phyloP scores from a whole-genome alignment of 2,329 filamentous ascomycete species.

The Exophiala oligosperma region DNA sequence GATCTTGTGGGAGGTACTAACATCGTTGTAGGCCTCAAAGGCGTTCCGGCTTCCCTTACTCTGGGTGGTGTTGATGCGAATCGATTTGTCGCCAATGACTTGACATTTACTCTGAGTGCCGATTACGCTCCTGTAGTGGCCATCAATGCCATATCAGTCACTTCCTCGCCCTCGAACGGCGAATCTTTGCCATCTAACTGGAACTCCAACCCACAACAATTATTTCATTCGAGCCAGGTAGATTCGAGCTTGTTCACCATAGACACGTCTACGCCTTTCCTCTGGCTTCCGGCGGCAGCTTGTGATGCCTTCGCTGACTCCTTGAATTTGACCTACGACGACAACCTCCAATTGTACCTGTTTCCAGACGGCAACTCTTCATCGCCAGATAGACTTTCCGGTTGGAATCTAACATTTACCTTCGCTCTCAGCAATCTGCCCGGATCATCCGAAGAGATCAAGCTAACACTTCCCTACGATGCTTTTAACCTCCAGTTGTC shows the following conservation, averaged over 20 bases:
- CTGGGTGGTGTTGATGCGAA: conserved; percentile 37
- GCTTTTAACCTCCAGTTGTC: conserved; percentile 41
- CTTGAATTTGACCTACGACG: conserved; percentile 39
- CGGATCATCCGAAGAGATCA: conserved; percentile 29
- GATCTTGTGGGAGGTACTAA: no score
- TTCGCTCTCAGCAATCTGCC: conserved; percentile 38
- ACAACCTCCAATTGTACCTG: conserved; percentile 37
- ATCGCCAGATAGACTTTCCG: conserved; percentile 31
- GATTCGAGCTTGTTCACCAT: conserved; percentile 34
- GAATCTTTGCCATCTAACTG: conserved; percentile 23
- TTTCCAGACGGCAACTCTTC: conserved; percentile 24
- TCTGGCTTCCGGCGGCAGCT: conserved; percentile 40
- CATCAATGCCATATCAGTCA: conserved; percentile 32
- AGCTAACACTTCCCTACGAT: conserved; percentile 40
- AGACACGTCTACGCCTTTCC: conserved; percentile 42
- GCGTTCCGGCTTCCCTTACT: conserved; percentile 34
- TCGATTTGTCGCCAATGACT: conserved; percentile 32
- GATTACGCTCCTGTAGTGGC: conserved; percentile 35
- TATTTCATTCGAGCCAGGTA: conserved; percentile 23
- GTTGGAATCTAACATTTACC: conserved; percentile 36
- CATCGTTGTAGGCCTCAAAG: conserved; percentile 28
- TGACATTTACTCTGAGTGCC: conserved; percentile 33
- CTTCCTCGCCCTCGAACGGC: conserved; percentile 17
- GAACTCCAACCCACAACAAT: conserved; percentile 28
- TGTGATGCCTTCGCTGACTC: conserved; percentile 39